phyloP scores from a whole-genome alignment of 805 yeast species.

The Cyberlindnera veronae region DNA sequence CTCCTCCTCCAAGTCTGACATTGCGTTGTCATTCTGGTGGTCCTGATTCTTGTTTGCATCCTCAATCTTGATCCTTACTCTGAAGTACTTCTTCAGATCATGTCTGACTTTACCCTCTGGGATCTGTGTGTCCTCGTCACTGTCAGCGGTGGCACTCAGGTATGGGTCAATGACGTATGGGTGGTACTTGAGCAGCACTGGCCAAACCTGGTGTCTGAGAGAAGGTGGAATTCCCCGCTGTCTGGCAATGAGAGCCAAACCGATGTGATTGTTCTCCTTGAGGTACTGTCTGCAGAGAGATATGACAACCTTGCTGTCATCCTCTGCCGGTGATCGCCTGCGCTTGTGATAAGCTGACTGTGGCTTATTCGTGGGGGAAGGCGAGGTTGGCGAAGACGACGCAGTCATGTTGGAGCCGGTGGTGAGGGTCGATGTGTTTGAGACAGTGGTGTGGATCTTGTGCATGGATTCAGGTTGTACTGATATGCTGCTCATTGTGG shows the following conservation, averaged over 20 bases:
- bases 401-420: conserved; percentile 13
- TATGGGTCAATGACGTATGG: conserved; percentile 81
- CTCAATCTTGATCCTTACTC: conserved; percentile 29
- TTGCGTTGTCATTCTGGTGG: conserved; percentile 17
- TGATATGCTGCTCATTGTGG: background rate
- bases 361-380: conserved; percentile 5
- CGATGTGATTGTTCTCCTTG: conserved; percentile 59
- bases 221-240: conserved; percentile 84
- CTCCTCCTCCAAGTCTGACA: conserved; percentile 41
- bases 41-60: conserved; percentile 6
- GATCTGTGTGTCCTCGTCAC: conserved; percentile 30
- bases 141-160: conserved; percentile 45
- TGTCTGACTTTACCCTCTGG: conserved; percentile 39
- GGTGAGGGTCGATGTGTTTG: conserved; percentile 19
- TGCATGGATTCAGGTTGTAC: conserved; percentile 14
- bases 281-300: conserved; percentile 55
- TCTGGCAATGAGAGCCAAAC: conserved; percentile 76
- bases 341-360: conserved; percentile 8
- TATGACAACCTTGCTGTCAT: conserved; percentile 26
- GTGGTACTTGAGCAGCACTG: conserved; percentile 72
- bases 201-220: conserved; percentile 80
- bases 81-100: conserved; percentile 61
- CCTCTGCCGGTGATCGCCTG: conserved; percentile 7
- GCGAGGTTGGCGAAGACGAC: conserved; percentile 15
- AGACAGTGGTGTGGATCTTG: conserved; percentile 17